Percentiles rank a stretch among this genome's conserved stretches.
Evolutionary conservation across 2,329 filamentous ascomycete genomes (phyloP).

Genomic region (Ustulina deusta): DNA sequence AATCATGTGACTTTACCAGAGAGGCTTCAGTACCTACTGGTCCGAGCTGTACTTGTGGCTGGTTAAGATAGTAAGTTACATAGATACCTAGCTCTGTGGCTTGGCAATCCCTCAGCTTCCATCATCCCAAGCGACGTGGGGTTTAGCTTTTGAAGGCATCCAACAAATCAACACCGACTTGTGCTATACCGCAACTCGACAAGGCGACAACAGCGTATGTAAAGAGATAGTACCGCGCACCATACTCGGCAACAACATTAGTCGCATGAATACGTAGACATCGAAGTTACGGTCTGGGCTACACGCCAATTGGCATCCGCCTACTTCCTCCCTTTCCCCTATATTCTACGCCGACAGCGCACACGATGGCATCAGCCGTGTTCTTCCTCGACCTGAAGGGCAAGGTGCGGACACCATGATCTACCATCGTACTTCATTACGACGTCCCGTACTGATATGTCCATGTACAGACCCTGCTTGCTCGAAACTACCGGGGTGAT

Average conservation of each 20-base stretch:
- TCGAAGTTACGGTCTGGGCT: slow-evolving; percentile 44
- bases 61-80: not conserved
- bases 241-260: slow-evolving; percentile 18
- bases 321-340: slow-evolving; percentile 42
- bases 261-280: slow-evolving; percentile 35
- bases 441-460: slow-evolving; percentile 24
- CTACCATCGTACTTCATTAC: not conserved
- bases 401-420: slow-evolving; percentile 75
- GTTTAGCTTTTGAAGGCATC: slow-evolving; percentile 32
- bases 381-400: slow-evolving; percentile 99
- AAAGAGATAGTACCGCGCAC: slow-evolving; percentile 25
- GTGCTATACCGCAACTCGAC: slow-evolving; percentile 24
- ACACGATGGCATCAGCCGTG: slow-evolving; percentile 91
- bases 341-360: slow-evolving; percentile 43
- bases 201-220: slow-evolving; percentile 22
- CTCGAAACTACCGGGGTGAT: slow-evolving; percentile 97
- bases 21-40: too few species aligned
- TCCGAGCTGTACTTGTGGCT: slow-evolving; percentile 17
- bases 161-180: slow-evolving; percentile 13
- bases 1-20: slow-evolving; percentile 43
- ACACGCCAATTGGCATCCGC: slow-evolving; percentile 49
- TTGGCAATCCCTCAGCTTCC: slow-evolving; percentile 26
- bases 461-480: slow-evolving; percentile 85
- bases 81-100: slow-evolving; percentile 27
- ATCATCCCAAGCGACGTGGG: slow-evolving; percentile 39